Evolutionary conservation across 495 filamentous ascomycete genomes (phyloP).

Genomic region (Tuber borchii): DNA sequence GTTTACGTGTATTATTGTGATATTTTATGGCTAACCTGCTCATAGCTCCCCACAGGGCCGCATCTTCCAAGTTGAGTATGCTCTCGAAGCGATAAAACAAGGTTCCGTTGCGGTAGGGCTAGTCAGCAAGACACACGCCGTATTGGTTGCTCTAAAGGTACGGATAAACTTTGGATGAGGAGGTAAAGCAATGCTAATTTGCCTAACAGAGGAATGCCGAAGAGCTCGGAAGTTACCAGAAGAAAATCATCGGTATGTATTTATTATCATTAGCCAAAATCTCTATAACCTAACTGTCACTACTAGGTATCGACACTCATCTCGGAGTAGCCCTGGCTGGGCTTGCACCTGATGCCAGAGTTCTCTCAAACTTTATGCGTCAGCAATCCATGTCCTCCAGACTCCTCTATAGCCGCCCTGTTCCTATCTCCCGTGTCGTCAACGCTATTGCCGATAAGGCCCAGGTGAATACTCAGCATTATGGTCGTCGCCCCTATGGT

Average conservation of each 20-base stretch:
- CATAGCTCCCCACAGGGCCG: conserved; percentile 95
- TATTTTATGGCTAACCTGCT: conserved; percentile 15
- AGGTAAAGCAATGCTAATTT: conserved; percentile 8
- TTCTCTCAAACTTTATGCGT: conserved; percentile 99
- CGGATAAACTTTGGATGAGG: conserved; percentile 54
- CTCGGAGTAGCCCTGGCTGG: conserved; percentile 93
- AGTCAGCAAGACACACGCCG: conserved; percentile 94
- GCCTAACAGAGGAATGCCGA: conserved; percentile 79
- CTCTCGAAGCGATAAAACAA: conserved; percentile 96
- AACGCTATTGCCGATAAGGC: conserved; percentile 89
- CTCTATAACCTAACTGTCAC: background rate
- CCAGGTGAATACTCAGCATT: conserved; percentile 95
- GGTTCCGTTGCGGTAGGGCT: conserved; percentile 95
- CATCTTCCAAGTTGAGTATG: conserved; percentile 99
- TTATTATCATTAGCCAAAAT: background rate
- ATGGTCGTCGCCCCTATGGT: conserved; percentile 93
- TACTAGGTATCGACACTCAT: conserved; percentile 72
- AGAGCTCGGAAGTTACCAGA: conserved; percentile 99
- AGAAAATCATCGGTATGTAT: conserved; percentile 74
- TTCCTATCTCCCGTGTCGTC: conserved; percentile 80
- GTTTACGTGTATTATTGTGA: conserved; percentile 34
- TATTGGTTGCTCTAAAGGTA: conserved; percentile 95
- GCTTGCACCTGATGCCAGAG: conserved; percentile 93
- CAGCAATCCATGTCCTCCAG: conserved; percentile 92
- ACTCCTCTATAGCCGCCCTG: conserved; percentile 88